These are phyloP conservation scores for Malassezia globosa DNA, from an alignment of 1,284 basidiomycete species.

Conservation along the genomic window DNA sequence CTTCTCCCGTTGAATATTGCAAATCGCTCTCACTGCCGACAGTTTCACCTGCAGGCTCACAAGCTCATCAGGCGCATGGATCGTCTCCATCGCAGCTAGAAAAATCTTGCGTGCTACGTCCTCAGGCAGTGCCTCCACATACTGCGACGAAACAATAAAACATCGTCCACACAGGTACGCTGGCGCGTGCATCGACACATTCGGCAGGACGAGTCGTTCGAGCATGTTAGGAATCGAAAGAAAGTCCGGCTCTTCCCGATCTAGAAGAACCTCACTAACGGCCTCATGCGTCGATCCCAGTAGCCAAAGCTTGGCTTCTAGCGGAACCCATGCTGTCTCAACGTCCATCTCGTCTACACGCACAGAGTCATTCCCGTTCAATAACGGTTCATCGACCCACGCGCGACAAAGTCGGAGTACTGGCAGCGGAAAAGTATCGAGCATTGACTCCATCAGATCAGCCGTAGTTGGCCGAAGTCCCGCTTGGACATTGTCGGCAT, in stretches of 20 bases:
- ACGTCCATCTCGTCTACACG: conserved; percentile 50
- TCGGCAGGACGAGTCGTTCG: conserved; percentile 63
- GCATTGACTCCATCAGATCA: conserved; percentile 68
- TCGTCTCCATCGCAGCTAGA: conserved; percentile 67
- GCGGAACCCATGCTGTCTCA: conserved; percentile 56
- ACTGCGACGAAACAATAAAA: conserved; percentile 89
- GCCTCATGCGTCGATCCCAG: conserved; percentile 73
- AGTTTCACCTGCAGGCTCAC: conserved; percentile 76
- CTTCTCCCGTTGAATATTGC: conserved; percentile 50
- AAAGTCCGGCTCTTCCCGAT: conserved; percentile 54
- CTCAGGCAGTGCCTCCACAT: conserved; percentile 61
- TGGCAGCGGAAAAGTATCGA: conserved; percentile 58
- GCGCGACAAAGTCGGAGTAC: conserved; percentile 52
- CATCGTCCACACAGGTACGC: conserved; percentile 87
- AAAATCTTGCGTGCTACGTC: conserved; percentile 58
- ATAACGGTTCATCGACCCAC: background rate
- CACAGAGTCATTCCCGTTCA: no score
- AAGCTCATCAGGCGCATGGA: conserved; percentile 56
- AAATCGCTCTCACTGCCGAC: conserved; percentile 59
- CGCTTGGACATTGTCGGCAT: conserved; percentile 74
- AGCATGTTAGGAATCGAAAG: conserved; percentile 64
- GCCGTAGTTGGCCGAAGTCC: conserved; percentile 71
- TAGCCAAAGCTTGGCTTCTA: conserved; percentile 71
- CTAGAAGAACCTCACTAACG: conserved; percentile 64
- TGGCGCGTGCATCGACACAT: conserved; percentile 54